These are phyloP conservation scores for Friedmanniomyces simplex DNA, from an alignment of 495 filamentous ascomycete genomes.

Conservation along the genomic window DNA sequence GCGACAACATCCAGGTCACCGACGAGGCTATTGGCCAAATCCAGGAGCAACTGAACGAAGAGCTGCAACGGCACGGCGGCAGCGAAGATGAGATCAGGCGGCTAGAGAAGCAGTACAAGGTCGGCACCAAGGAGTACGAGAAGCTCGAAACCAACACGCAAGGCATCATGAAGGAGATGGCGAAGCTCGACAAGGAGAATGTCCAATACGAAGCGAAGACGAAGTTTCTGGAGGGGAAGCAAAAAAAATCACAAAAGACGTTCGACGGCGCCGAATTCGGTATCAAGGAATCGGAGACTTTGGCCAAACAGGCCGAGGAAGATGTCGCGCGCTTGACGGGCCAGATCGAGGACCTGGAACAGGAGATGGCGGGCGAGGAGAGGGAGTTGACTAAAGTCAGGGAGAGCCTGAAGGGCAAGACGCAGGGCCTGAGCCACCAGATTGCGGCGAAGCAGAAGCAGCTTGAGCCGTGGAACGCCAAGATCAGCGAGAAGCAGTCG, in stretches of 20 bases:
- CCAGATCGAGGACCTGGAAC: slow-evolving; percentile 64
- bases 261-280: slow-evolving; percentile 59
- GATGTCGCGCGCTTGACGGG: slow-evolving; percentile 65
- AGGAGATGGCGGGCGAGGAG: slow-evolving; percentile 65
- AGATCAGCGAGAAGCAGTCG: slow-evolving; percentile 90
- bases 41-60: slow-evolving; percentile 75
- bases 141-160: slow-evolving; percentile 72
- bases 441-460: slow-evolving; percentile 88
- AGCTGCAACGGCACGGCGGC: slow-evolving; percentile 85
- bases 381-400: slow-evolving; percentile 68
- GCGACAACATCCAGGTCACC: slow-evolving; percentile 78
- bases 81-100: slow-evolving; percentile 85
- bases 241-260: slow-evolving; percentile 89
- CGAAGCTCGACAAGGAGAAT: slow-evolving; percentile 85
- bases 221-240: slow-evolving; percentile 80
- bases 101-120: slow-evolving; percentile 75
- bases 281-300: slow-evolving; percentile 61
- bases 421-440: slow-evolving; percentile 83
- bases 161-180: slow-evolving; percentile 72
- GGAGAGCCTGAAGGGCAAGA: slow-evolving; percentile 85
- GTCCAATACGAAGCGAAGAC: slow-evolving; percentile 97
- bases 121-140: slow-evolving; percentile 69
- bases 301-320: slow-evolving; percentile 62
- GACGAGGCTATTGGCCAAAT: slow-evolving; percentile 84
- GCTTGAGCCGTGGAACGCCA: slow-evolving; percentile 91